These are phyloP conservation scores for Euphorbia peplus DNA, from an alignment of 345 rosid genomes.

Conservation along the genomic window DNA sequence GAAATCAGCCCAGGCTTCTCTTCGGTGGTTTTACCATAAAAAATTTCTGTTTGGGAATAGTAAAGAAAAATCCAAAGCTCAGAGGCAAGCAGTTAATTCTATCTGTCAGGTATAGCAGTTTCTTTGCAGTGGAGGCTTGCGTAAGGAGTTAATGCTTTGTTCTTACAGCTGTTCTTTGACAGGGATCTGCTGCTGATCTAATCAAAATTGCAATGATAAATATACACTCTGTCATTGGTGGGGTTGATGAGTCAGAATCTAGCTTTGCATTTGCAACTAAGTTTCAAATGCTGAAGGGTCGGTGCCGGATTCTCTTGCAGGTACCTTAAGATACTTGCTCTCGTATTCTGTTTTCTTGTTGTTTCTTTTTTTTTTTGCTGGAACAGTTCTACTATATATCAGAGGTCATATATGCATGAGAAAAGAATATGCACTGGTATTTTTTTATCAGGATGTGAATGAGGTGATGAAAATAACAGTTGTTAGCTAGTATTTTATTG, in stretches of 20 bases:
- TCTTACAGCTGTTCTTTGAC: constrained; percentile 25
- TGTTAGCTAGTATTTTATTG: neutral
- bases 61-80: constrained; percentile 84
- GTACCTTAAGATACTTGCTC: constrained; percentile 30
- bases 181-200: constrained; percentile 98
- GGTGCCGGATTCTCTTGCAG: constrained; percentile 86
- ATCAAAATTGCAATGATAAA: constrained; percentile 94
- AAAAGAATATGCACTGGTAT: neutral
- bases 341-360: neutral
- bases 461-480: constrained; percentile 3
- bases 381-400: neutral
- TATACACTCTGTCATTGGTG: constrained; percentile 55
- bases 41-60: constrained; percentile 79
- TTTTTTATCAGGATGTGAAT: neutral
- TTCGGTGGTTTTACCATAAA: constrained; percentile 87
- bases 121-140: constrained; percentile 4
- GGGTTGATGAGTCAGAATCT: constrained; percentile 35
- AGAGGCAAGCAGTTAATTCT: constrained; percentile 97
- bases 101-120: constrained; percentile 72
- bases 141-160: neutral
- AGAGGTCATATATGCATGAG: neutral
- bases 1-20: constrained; percentile 97
- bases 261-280: constrained; percentile 38
- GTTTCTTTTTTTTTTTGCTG: too few relatives aligned
- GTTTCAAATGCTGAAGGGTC: constrained; percentile 65